A percentile compares a stretch with the other conserved stretches of the same genome.
Conservation (phyloP, 805 yeast species). For the Ogataea paraovalis region DNA sequence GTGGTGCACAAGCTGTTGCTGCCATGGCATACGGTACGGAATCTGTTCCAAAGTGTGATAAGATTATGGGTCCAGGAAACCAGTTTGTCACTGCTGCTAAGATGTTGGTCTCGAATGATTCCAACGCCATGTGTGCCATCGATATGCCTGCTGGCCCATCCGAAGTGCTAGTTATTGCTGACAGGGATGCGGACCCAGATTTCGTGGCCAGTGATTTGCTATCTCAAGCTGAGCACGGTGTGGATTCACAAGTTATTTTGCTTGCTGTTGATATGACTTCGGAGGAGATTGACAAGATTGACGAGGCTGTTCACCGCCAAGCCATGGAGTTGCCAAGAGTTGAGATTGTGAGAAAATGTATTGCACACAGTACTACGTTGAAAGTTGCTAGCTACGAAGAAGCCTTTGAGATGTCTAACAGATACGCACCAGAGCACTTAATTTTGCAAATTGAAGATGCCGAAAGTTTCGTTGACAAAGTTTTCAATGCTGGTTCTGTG, state of each 20-base stretch:
- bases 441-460: slow-evolving; percentile 88
- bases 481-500: slow-evolving; percentile 92
- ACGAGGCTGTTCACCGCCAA: slow-evolving; percentile 79
- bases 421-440: slow-evolving; percentile 97
- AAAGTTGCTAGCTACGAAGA: slow-evolving; percentile 65
- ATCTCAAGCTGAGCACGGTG: slow-evolving; percentile 98
- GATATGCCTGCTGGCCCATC: slow-evolving; percentile 99
- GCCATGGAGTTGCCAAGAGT: slow-evolving; percentile 84
- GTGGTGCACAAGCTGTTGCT: slow-evolving; percentile 99
- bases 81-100: slow-evolving; percentile 99
- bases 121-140: slow-evolving; percentile 89
- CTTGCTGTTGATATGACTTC: slow-evolving; percentile 71
- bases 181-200: slow-evolving; percentile 81
- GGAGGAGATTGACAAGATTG: slow-evolving; percentile 61
- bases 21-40: slow-evolving; percentile 99
- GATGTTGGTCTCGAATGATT: slow-evolving; percentile 94
- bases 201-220: slow-evolving; percentile 95
- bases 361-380: slow-evolving; percentile 84
- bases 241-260: slow-evolving; percentile 94
- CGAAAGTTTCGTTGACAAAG: slow-evolving; percentile 58
- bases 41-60: slow-evolving; percentile 87
- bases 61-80: slow-evolving; percentile 97
- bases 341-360: slow-evolving; percentile 87
- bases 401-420: slow-evolving; percentile 83
- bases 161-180: slow-evolving; percentile 95